Evolutionary conservation across 495 filamentous ascomycete genomes (phyloP), one percentile per base, ranked within the genome.

Genomic region (Penicillium bialowiezense): DNA sequence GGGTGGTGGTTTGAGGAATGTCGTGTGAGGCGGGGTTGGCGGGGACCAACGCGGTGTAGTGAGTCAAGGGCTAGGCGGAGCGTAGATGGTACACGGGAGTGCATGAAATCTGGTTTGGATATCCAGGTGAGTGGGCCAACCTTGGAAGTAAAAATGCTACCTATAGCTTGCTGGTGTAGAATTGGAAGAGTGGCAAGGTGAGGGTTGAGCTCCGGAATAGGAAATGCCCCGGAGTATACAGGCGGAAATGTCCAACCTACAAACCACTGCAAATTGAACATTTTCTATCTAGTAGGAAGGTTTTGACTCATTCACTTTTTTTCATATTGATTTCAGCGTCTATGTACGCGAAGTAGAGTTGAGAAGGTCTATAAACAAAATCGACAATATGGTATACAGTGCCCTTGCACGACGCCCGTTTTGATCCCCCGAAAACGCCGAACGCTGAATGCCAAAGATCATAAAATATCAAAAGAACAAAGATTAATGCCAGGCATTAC

Each of bases 341-440:
- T 53, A 36, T 18, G 20, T 52, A 48, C 48, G 54, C 60, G 32
- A 50, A 50, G 48, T 17, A 58, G 66, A 74, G 71, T 58, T 63
- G 71, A 60, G 63, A 66, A 46, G 51, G 56, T 71, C 71, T 72
- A 71, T 68, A 32, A 51, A 60, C 42, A 45, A 41, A 50, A 53
- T 37, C 39, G n/a, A n/a, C n/a, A 56, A 56, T 57, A 53, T 70
- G 67, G 66, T 71, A 68, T 71, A 67, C 59, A 63, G 45, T 56
- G 51, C 41, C 38, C 54, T 45, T 51, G 42, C 44, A 49, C 50
- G 38, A 39, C 41, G 42, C 29, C 41, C 53, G 7, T 60, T 65
- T 66, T 60, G 26, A 59, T 44, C 57, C 21, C 50, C 50, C 20
- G 19, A 38, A 43, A 62, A 69, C 66, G 64, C 68, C 64, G 47